Conservation (phyloP, 108 stramenopile species). For the Fragilariopsis cylindrus region DNA sequence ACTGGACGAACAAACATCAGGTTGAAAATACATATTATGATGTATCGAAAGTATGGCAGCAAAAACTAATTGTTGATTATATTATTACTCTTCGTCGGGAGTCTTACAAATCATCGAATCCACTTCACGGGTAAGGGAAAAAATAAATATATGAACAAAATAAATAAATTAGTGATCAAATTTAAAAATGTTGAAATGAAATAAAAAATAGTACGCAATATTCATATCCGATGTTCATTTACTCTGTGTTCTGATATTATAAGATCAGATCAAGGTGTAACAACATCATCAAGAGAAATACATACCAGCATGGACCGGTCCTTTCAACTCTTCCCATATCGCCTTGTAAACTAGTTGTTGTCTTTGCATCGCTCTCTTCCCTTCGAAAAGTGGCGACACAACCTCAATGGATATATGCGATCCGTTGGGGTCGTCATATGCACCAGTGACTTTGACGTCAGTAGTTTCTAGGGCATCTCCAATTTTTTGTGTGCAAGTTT, state of each 20-base stretch:
- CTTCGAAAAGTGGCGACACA: constrained; percentile 73
- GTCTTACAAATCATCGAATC: constrained; percentile 92
- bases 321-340: constrained; percentile 90
- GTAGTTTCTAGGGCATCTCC: constrained; percentile 67
- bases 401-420: constrained; percentile 87
- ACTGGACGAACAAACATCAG: no score
- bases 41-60: no score
- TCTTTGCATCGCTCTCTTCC: constrained; percentile 83
- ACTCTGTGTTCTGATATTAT: no score
- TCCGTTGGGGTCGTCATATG: constrained; percentile 90
- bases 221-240: no score
- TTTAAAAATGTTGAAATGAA: no score
- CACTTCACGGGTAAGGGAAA: constrained; percentile 29
- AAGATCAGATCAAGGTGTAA: neutral
- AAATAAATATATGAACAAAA: no score
- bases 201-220: no score
- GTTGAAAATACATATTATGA: no score
- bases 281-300: neutral
- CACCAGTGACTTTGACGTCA: constrained; percentile 79
- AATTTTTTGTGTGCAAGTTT: constrained; percentile 73
- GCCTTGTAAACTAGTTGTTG: constrained; percentile 94
- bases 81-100: constrained; percentile 53
- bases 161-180: no score
- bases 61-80: neutral
- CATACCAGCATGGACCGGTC: constrained; percentile 79